Conservation (phyloP, 768 basidiomycete genomes). For the Lactarius quietus region DNA sequence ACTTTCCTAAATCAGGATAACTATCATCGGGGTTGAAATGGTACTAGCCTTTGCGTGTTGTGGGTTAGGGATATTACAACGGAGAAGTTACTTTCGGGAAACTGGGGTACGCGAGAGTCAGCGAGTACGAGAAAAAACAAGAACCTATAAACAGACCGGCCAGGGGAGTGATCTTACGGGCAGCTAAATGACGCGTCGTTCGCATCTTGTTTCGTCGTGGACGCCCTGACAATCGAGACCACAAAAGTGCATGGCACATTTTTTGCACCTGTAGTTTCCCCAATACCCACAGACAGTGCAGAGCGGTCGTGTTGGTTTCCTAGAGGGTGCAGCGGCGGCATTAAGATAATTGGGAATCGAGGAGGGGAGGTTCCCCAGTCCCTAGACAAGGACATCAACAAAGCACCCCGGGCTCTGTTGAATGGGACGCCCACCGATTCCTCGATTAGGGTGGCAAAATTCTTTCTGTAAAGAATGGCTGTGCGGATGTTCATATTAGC, state of each 20-base stretch:
- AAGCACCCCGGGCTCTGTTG: neutral
- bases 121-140: neutral
- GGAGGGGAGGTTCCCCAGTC: conserved; percentile 51
- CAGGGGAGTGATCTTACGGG: too few relatives aligned
- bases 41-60: neutral
- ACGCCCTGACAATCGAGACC: conserved; percentile 67
- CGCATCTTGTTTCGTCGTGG: conserved; percentile 80
- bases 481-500: conserved; percentile 77
- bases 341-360: conserved; percentile 67
- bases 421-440: conserved; percentile 60
- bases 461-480: conserved; percentile 81
- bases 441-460: conserved; percentile 64
- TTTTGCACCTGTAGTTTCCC: conserved; percentile 74
- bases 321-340: conserved; percentile 54
- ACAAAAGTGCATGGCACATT: conserved; percentile 75
- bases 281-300: conserved; percentile 89
- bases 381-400: conserved; percentile 38
- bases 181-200: conserved; percentile 60
- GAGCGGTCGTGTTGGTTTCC: conserved; percentile 62
- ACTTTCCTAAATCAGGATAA: neutral
- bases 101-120: neutral
- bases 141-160: neutral
- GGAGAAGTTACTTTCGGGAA: neutral
- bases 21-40: neutral
- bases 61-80: too few relatives aligned